Base-by-base conservation (phyloP, 1,284 basidiomycete species). In the Cutaneotrichosporon cyanovorans region DNA sequence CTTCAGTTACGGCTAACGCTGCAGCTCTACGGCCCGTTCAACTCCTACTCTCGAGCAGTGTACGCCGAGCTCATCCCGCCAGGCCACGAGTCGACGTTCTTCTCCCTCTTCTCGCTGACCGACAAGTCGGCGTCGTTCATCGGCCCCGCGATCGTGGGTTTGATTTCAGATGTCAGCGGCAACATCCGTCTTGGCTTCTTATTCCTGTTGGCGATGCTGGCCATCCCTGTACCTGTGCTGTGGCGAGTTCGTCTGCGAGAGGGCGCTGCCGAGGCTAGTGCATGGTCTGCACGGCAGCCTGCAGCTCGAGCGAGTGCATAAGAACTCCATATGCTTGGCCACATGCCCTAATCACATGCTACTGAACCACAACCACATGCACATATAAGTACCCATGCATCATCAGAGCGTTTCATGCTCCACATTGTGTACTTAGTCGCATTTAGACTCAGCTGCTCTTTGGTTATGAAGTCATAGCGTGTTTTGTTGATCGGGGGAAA, bases 101-200 rank as follows among this genome's bases (percentile, higher is more conserved):
- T 84, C 41, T 76, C 73, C 51, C 96, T 95, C 77, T 96, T 95
- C 65, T 85, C 78, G 57, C 82, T 84, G 60, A 96, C 86, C 10
- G 88, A 78, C 35, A 84, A 77, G 61, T 89, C 76, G 56, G 91
- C 76, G 59, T 88, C 87, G 68, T 93, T 92, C 67, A 69, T 93
- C n/a, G 88, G 88, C 0, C 88, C 88, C 2, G 74, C 88, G 4
- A 73, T 87, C 19, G 88, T 95, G 1, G 89, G 88, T 0, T 58
- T 89, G 34, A 86, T 95, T 39, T 80, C 88, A 0, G 88, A 92
- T 62, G 68, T 75, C 37, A 90, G 87, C 0, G 88, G 88, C 2
- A 87, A 92, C 66, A 90, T 93, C 48, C 83, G 89, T 16, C 85
- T 85, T 53, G 83, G 83, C 2, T 95, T 95, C 68, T 81, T 88